Evolutionary conservation across 768 basidiomycete species (phyloP), one percentile per base, ranked within the genome.

Genomic region (Fistulinella prunicolor): DNA sequence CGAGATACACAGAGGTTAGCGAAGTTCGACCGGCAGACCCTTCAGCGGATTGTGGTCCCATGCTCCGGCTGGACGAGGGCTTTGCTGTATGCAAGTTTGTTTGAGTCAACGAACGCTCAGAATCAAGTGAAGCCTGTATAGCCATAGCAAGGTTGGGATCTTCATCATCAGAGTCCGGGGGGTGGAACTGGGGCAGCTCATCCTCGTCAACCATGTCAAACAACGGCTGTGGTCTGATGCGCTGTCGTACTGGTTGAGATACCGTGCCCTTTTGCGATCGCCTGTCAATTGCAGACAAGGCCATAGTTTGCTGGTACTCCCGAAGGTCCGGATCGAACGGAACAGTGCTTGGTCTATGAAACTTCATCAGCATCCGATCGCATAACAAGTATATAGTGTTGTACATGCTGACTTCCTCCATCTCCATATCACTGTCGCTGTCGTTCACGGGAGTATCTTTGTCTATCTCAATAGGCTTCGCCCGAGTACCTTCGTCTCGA

Each of bases 391-490:
- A 20, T 6, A 17, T 28, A 24, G 17, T 22, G 42, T 55, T 83
- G 48, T 69, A 87, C 89, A 89, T 82, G 44, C 65, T 57, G 20
- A 90, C 81, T 63, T 91, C 86, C 61, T 93, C 92, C 89, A 90
- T 94, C 49, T 85, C 89, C 57, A 68, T 72, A 45, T 81, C 80
- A 50, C 72, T 77, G 9, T 81, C 80, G 54, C 71, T 75, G 12
- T 70, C 71, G 9, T 71, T 63, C 21, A 65, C 58, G 30, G 55
- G 55, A 30, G 72, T 66, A n/a, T 85, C 81, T 34, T 78, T 77
- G 59, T 94, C 91, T 46, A 97, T 79, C 45, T 84, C 79, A 49
- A 97, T 97, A 6, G 94, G 94, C 55, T 90, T 91, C 41, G 82
- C 76, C 49, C 75, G 76, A 7, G 89, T 90, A 16, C 94, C 93